Conservation (phyloP, 78 protist species). For the Capsaspora owczarzaki region DNA sequence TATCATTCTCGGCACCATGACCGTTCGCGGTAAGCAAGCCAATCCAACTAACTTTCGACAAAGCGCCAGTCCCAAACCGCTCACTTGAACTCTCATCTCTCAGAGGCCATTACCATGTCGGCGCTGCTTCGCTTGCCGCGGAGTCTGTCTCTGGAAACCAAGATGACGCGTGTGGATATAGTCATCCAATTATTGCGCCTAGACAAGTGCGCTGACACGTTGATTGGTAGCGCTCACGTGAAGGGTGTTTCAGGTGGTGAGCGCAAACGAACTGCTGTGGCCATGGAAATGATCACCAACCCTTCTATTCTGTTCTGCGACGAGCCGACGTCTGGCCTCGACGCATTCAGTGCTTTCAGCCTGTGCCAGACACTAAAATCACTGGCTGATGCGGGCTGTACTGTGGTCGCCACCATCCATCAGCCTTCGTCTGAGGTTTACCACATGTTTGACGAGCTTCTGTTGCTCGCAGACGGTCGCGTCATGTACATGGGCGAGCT, state of each 20-base stretch:
- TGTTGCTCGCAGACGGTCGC: constrained; percentile 12
- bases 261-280: constrained; percentile 41
- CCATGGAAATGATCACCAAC: constrained; percentile 36
- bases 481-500: constrained; percentile 13
- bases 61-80: too few relatives aligned
- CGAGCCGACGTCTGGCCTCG: neutral
- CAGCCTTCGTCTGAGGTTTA: constrained; percentile 42
- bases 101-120: constrained; percentile 36
- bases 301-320: constrained; percentile 17
- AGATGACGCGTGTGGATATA: constrained; percentile 6
- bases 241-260: constrained; percentile 78
- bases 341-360: neutral
- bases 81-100: too few relatives aligned
- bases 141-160: neutral
- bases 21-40: too few relatives aligned
- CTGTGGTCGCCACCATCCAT: constrained; percentile 53
- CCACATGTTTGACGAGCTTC: constrained; percentile 14
- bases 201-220: neutral
- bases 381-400: neutral
- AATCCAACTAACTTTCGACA: too few relatives aligned
- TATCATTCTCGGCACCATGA: constrained; percentile 21
- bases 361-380: neutral
- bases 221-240: constrained; percentile 8
- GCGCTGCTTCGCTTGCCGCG: constrained; percentile 47
- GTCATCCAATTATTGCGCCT: constrained; percentile 15